Evolutionary conservation across 2,329 filamentous ascomycete species (phyloP).

Genomic region (Blumeriella jaapii): DNA sequence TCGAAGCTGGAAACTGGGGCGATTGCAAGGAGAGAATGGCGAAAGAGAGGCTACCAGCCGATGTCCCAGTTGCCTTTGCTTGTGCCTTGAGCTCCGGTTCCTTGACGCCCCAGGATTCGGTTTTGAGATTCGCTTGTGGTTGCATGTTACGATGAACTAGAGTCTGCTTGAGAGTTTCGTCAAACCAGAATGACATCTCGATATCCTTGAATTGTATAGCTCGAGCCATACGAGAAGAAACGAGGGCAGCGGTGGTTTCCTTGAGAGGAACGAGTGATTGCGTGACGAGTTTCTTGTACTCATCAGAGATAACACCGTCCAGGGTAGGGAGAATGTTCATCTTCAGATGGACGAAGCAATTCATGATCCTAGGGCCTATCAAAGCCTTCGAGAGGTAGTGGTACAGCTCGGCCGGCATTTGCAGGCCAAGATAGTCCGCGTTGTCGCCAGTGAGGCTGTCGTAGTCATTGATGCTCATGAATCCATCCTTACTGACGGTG

Average conservation of each 20-base stretch:
- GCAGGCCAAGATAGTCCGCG: constrained; percentile 81
- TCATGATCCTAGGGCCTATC: constrained; percentile 66
- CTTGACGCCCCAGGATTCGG: constrained; percentile 62
- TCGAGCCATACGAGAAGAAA: constrained; percentile 70
- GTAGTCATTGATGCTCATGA: constrained; percentile 61
- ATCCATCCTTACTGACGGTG: constrained; percentile 51
- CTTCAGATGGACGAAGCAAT: constrained; percentile 71
- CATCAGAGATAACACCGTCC: constrained; percentile 66
- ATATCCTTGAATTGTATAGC: constrained; percentile 76
- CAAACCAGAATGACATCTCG: constrained; percentile 74
- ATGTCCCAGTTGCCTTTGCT: constrained; percentile 29
- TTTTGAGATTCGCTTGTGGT: constrained; percentile 37
- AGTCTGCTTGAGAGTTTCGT: constrained; percentile 53
- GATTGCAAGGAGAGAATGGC: constrained; percentile 60
- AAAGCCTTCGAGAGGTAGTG: constrained; percentile 80
- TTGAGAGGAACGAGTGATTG: constrained; percentile 63
- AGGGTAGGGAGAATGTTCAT: constrained; percentile 72
- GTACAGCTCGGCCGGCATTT: constrained; percentile 80
- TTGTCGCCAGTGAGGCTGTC: constrained; percentile 71
- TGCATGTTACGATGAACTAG: constrained; percentile 48
- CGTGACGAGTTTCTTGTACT: constrained; percentile 72
- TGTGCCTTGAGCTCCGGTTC: constrained; percentile 38
- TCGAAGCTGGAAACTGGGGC: constrained; percentile 56
- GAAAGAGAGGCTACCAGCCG: constrained; percentile 39
- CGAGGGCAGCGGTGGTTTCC: constrained; percentile 63